Conservation (phyloP, 78 protist genomes). For the Protostelium mycophagum region DNA sequence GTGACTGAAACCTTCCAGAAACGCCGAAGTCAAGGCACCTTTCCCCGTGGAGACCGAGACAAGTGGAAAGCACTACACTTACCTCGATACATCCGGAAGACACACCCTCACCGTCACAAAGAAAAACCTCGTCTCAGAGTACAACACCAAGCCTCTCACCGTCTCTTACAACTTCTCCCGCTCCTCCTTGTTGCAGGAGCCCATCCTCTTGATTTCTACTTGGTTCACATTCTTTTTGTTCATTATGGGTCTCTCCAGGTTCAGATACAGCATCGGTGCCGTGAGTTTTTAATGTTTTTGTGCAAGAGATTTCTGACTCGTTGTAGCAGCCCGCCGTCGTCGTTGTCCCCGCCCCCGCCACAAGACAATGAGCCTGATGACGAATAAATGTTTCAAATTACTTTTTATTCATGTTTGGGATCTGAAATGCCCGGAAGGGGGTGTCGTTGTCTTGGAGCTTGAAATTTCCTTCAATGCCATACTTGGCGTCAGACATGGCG, state of each 20-base stretch:
- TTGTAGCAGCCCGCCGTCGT: not conserved
- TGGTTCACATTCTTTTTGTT: conserved; percentile 31
- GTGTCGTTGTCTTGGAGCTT: not conserved
- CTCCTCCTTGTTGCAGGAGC: conserved; percentile 41
- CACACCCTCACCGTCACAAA: conserved; percentile 21
- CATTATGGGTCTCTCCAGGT: conserved; percentile 25
- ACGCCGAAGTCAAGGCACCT: conserved; percentile 37
- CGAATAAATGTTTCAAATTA: too few species aligned
- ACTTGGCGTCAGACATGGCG: not conserved
- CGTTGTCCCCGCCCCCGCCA: not conserved
- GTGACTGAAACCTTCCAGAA: conserved; percentile 13
- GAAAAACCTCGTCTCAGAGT: conserved; percentile 16
- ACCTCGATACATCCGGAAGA: conserved; percentile 72
- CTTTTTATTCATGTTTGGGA: too few species aligned
- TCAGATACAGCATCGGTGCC: conserved; percentile 17
- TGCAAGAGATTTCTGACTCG: not conserved
- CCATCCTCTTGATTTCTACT: conserved; percentile 44
- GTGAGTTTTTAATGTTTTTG: not conserved
- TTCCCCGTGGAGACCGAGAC: conserved; percentile 21
- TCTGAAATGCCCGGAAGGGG: not conserved
- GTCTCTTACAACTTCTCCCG: conserved; percentile 35
- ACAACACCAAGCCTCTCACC: conserved; percentile 22
- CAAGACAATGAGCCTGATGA: too few species aligned
- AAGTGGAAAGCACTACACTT: conserved; percentile 25
- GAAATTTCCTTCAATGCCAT: not conserved